A percentile compares a stretch with the other conserved stretches of the same genome.
phyloP scores from a whole-genome alignment of 192 early-diverging fungal species.

The Coemansia sp. region DNA sequence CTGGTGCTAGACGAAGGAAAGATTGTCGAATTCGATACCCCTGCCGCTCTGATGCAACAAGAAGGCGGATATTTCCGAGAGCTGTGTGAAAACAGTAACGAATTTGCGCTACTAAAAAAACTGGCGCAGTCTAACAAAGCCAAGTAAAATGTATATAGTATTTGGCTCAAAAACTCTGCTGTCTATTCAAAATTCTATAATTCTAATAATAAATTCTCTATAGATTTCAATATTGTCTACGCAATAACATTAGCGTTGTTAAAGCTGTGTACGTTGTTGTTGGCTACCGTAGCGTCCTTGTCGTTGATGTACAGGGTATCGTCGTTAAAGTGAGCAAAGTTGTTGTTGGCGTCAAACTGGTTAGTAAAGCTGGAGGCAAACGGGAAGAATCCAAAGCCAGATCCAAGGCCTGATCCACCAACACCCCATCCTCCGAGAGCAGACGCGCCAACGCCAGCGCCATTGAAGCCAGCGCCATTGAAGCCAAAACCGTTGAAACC shows the following conservation, averaged over 20 bases:
- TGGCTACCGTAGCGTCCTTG: conserved; percentile 3
- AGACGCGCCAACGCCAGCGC: too few species aligned
- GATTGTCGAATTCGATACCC: conserved; percentile 79
- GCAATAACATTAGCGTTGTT: conserved; percentile 67
- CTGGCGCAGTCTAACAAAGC: background rate
- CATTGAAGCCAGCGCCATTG: too few species aligned
- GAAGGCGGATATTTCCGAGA: conserved; percentile 60
- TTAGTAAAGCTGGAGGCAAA: conserved; percentile 13
- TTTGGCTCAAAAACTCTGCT: too few species aligned
- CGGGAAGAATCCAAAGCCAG: conserved; percentile 7
- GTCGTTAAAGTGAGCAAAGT: conserved; percentile 21
- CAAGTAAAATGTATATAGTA: background rate
- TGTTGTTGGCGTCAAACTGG: background rate
- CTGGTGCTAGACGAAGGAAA: conserved; percentile 76
- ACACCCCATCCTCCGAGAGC: too few species aligned
- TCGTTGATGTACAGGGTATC: conserved; percentile 25
- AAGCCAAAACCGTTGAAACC: too few species aligned
- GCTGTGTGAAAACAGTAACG: conserved; percentile 79
- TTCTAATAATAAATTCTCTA: too few species aligned
- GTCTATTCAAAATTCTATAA: too few species aligned
- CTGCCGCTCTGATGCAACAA: conserved; percentile 60
- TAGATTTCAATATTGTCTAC: conserved; percentile 45
- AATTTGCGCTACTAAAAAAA: conserved; percentile 55
- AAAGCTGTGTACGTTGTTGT: conserved; percentile 63
- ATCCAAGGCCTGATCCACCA: too few species aligned